phyloP scores from a whole-genome alignment of 176 grass and related monocot species.

The Raddia distichophylla region DNA sequence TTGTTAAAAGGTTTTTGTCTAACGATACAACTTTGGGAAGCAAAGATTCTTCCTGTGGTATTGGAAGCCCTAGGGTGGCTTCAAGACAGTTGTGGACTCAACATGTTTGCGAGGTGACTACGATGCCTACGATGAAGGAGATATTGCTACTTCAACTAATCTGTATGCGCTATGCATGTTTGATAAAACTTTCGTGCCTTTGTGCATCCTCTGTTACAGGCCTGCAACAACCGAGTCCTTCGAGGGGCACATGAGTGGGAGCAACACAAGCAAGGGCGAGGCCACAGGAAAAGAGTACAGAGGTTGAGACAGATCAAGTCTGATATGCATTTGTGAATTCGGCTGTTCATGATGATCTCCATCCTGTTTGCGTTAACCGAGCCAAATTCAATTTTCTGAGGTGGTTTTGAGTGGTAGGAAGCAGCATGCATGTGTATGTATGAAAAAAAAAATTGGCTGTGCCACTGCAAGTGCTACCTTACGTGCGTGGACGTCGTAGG shows the following conservation, averaged over 20 bases:
- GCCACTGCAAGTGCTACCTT: too few species aligned
- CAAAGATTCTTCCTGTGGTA: constrained; percentile 7
- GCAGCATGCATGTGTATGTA: background rate
- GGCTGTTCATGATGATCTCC: background rate
- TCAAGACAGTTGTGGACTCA: constrained; percentile 80
- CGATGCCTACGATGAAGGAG: background rate
- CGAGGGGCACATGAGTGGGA: constrained; percentile 86
- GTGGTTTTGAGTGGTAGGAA: background rate
- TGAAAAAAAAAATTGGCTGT: too few species aligned
- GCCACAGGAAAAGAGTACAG: constrained; percentile 73
- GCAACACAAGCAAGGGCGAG: constrained; percentile 77
- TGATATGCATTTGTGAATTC: background rate
- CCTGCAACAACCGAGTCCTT: constrained; percentile 75
- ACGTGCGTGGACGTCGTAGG: too few species aligned
- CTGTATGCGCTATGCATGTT: background rate
- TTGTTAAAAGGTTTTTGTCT: constrained; percentile 65
- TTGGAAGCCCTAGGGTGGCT: constrained; percentile 1
- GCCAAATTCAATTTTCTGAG: background rate
- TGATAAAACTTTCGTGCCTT: constrained; percentile 16
- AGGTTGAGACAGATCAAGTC: constrained; percentile 50
- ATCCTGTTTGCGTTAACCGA: background rate
- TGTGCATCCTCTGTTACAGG: constrained; percentile 50
- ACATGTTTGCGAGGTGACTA: constrained; percentile 76
- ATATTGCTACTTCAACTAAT: background rate
- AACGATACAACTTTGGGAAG: constrained; percentile 33